Conservation (phyloP, 768 basidiomycete genomes). For the Mycena capillaripes region DNA sequence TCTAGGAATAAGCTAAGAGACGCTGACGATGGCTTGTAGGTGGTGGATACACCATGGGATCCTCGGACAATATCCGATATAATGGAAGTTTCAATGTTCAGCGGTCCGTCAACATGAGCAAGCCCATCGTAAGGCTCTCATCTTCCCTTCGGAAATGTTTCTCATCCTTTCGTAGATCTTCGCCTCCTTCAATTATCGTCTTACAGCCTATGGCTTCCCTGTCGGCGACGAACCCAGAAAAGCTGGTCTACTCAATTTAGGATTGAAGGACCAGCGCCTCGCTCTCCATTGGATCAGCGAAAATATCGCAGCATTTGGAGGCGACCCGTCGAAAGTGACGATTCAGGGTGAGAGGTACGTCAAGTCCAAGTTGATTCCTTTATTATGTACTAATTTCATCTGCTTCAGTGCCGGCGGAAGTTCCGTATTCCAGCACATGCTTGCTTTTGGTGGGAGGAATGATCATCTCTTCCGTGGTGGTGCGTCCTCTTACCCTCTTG, state of each 20-base stretch:
- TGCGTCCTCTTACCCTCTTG: constrained; percentile 26
- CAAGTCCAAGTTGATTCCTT: constrained; percentile 27
- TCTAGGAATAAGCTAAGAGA: constrained; percentile 28
- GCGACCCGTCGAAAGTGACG: constrained; percentile 28
- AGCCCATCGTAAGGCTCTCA: constrained; percentile 24
- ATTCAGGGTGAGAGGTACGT: constrained; percentile 29
- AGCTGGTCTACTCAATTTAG: constrained; percentile 30
- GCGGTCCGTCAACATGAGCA: constrained; percentile 29
- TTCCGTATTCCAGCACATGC: constrained; percentile 30
- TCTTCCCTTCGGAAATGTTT: constrained; percentile 25
- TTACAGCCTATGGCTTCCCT: constrained; percentile 32
- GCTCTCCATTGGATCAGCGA: constrained; percentile 29
- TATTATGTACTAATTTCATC: constrained; percentile 25
- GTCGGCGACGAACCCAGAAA: constrained; percentile 27
- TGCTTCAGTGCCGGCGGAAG: constrained; percentile 26
- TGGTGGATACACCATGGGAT: constrained; percentile 26
- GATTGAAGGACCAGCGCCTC: constrained; percentile 30
- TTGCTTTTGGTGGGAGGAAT: constrained; percentile 28
- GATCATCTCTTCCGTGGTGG: constrained; percentile 30
- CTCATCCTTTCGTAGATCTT: constrained; percentile 26
- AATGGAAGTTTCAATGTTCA: constrained; percentile 32
- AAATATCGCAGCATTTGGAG: constrained; percentile 28
- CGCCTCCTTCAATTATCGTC: constrained; percentile 28
- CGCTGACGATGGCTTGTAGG: constrained; percentile 23
- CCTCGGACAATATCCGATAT: constrained; percentile 30